A percentile compares a stretch with the other conserved stretches of the same genome.
These are phyloP conservation scores for Tephrocybe sp. DNA, from an alignment of 768 basidiomycete genomes.

Conservation along the genomic window DNA sequence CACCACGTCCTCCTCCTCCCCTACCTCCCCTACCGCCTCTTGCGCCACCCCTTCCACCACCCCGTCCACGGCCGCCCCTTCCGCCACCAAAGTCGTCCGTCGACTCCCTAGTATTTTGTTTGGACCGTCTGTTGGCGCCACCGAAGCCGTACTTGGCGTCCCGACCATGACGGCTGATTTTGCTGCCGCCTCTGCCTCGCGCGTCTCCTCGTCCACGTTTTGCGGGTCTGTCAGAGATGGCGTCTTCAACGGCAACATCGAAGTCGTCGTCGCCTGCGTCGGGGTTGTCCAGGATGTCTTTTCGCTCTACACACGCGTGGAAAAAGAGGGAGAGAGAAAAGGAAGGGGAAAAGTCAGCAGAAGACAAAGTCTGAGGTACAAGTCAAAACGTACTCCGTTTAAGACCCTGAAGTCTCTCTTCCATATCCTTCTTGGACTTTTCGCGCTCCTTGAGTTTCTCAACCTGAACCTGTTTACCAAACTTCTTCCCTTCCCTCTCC, in stretches of 20 bases:
- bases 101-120: slow-evolving; percentile 79
- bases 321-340: not conserved
- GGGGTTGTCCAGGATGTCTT: slow-evolving; percentile 71
- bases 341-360: too few species aligned
- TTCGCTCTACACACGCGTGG: slow-evolving; percentile 58
- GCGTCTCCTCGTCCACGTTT: slow-evolving; percentile 53
- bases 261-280: slow-evolving; percentile 67
- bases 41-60: slow-evolving; percentile 17
- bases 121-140: slow-evolving; percentile 63
- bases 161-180: slow-evolving; percentile 55
- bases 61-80: slow-evolving; percentile 24
- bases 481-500: slow-evolving; percentile 95
- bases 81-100: slow-evolving; percentile 69
- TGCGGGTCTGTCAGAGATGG: slow-evolving; percentile 67
- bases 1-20: slow-evolving; percentile 25
- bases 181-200: slow-evolving; percentile 26
- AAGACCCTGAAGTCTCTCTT: slow-evolving; percentile 78
- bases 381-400: slow-evolving; percentile 74
- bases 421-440: slow-evolving; percentile 87
- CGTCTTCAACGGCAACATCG: slow-evolving; percentile 89
- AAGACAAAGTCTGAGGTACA: not conserved
- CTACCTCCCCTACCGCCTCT: slow-evolving; percentile 30
- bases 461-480: slow-evolving; percentile 94
- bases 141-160: slow-evolving; percentile 85
- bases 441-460: slow-evolving; percentile 93